Percentiles rank a stretch among this genome's conserved stretches.
Conservation (phyloP, 148 eudicot genomes). For the Chenopodium berlandieri region DNA sequence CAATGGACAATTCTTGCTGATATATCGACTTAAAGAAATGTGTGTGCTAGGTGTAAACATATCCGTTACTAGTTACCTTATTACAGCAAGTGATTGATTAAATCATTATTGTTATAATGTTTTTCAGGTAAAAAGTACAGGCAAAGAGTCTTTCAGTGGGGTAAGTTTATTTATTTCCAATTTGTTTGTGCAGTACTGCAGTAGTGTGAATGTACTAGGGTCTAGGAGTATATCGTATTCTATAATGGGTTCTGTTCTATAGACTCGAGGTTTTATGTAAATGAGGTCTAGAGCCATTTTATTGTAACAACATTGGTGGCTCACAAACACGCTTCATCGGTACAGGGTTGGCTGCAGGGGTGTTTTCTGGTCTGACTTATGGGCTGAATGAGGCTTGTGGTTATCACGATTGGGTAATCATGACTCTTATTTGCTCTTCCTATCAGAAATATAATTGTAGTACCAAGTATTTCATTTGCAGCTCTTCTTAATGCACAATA, state of each 20-base stretch:
- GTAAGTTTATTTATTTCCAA: conserved; percentile 28
- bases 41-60: background rate
- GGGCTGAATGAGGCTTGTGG: conserved; percentile 94
- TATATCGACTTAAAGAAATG: background rate
- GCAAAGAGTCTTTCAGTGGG: conserved; percentile 97
- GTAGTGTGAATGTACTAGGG: background rate
- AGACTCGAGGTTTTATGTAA: no score
- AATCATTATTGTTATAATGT: background rate
- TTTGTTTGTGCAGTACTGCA: background rate
- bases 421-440: no score
- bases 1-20: background rate
- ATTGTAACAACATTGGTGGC: no score
- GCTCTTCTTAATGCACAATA: background rate
- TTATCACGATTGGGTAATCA: conserved; percentile 89
- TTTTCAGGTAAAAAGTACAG: conserved; percentile 71
- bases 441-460: background rate
- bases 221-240: background rate
- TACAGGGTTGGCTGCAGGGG: conserved; percentile 84
- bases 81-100: background rate
- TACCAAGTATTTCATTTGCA: no score
- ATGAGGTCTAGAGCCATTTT: background rate
- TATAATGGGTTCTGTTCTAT: background rate
- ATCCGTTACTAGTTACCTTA: background rate
- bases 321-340: background rate
- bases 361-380: conserved; percentile 91